Percentiles rank a stretch among this genome's conserved stretches.
phyloP scores from a whole-genome alignment of 371 early-diverging fungal genomes.

The Circinella umbellata region DNA sequence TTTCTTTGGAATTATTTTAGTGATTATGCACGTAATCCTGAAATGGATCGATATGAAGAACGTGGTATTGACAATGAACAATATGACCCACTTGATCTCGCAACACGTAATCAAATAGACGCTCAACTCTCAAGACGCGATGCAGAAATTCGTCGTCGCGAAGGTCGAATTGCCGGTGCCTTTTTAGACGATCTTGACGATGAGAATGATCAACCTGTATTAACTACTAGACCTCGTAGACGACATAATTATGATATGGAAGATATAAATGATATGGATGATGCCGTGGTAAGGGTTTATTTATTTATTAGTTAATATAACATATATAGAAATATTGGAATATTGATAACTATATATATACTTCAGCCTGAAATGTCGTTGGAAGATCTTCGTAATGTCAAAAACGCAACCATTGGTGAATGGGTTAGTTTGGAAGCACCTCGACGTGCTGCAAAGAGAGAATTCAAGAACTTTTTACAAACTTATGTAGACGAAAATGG shows the following conservation, averaged over 20 bases:
- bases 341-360: not conserved
- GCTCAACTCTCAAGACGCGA: conserved; percentile 84
- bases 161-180: conserved; percentile 83
- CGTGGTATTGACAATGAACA: conserved; percentile 75
- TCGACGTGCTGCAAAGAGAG: conserved; percentile 80
- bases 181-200: conserved; percentile 79
- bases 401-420: conserved; percentile 70
- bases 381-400: conserved; percentile 53
- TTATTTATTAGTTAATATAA: no score
- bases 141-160: conserved; percentile 71
- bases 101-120: conserved; percentile 78
- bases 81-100: conserved; percentile 74
- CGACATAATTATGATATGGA: conserved; percentile 65
- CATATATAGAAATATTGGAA: no score
- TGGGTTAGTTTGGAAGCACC: conserved; percentile 82
- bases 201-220: conserved; percentile 48
- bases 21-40: conserved; percentile 79
- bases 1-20: conserved; percentile 30
- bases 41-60: conserved; percentile 81
- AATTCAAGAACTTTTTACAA: conserved; percentile 89
- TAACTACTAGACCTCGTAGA: conserved; percentile 63
- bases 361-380: conserved; percentile 56
- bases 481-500: conserved; percentile 86
- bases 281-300: conserved; percentile 44
- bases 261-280: conserved; percentile 62